phyloP scores from a whole-genome alignment of 2,329 filamentous ascomycete species.

The Apiospora hydei region DNA sequence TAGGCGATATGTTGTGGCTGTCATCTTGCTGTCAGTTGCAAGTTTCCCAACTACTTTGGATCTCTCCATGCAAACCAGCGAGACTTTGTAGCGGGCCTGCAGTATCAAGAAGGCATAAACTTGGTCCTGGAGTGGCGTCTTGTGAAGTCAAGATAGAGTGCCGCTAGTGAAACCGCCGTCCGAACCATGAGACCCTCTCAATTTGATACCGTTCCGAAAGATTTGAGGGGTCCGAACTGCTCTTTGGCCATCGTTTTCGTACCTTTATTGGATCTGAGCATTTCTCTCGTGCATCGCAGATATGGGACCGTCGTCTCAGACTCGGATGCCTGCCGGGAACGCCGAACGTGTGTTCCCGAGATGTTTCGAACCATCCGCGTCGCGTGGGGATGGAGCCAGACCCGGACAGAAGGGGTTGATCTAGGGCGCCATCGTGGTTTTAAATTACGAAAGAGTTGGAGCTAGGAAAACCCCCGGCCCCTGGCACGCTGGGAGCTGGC shows the following conservation, averaged over 20 bases:
- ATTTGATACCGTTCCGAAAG: not conserved
- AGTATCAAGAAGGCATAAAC: not conserved
- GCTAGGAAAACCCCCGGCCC: not conserved
- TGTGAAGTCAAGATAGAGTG: slow-evolving; percentile 10
- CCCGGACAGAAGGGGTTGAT: not conserved
- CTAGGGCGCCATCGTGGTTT: not conserved
- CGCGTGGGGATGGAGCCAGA: not conserved
- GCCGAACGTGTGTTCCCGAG: not conserved
- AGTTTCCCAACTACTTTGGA: not conserved
- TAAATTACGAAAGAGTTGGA: not conserved
- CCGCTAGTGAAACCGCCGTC: not conserved
- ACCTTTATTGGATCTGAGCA: not conserved
- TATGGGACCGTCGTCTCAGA: not conserved
- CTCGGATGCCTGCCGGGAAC: not conserved
- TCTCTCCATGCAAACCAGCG: too few species aligned
- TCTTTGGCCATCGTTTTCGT: not conserved
- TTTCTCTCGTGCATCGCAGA: too few species aligned
- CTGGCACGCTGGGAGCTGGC: not conserved
- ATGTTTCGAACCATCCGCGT: not conserved
- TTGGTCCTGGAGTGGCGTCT: not conserved
- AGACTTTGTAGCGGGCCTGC: not conserved
- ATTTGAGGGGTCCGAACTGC: not conserved
- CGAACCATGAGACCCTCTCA: not conserved
- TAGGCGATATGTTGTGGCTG: not conserved
- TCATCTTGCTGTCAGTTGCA: not conserved